Evolutionary conservation across 805 yeast species (phyloP).

Genomic region (Schwanniomyces pseudopolymorphus): DNA sequence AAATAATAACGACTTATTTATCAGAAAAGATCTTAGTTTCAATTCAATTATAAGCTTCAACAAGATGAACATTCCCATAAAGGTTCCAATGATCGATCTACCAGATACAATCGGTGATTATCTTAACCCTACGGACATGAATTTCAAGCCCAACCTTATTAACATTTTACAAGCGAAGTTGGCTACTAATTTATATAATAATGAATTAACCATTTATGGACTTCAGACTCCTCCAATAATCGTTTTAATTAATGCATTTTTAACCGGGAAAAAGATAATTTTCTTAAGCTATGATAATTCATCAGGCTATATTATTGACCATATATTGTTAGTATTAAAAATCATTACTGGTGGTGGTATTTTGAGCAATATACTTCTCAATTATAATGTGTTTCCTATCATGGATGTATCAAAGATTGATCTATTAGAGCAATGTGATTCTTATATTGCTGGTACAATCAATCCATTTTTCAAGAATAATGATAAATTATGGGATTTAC

Average conservation of each 20-base stretch:
- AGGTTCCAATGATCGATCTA: slow-evolving; percentile 39
- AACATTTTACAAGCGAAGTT: slow-evolving; percentile 35
- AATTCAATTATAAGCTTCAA: slow-evolving; percentile 38
- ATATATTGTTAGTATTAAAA: slow-evolving; percentile 38
- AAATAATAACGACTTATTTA: slow-evolving; percentile 34
- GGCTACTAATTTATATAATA: slow-evolving; percentile 33
- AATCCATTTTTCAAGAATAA: slow-evolving; percentile 62
- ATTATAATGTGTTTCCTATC: slow-evolving; percentile 53
- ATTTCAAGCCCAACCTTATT: slow-evolving; percentile 38
- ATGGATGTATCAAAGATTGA: slow-evolving; percentile 62
- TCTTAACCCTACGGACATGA: slow-evolving; percentile 44
- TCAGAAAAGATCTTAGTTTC: slow-evolving; percentile 43
- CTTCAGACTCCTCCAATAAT: slow-evolving; percentile 48
- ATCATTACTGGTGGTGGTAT: slow-evolving; percentile 45
- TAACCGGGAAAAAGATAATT: slow-evolving; percentile 41
- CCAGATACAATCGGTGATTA: slow-evolving; percentile 47
- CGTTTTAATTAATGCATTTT: slow-evolving; percentile 34
- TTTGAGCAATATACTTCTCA: slow-evolving; percentile 36
- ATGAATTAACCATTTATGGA: slow-evolving; percentile 55
- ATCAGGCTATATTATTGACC: slow-evolving; percentile 41
- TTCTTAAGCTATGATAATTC: slow-evolving; percentile 40
- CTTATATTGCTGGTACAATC: slow-evolving; percentile 63
- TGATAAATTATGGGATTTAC: slow-evolving; percentile 57
- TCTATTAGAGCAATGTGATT: slow-evolving; percentile 38
- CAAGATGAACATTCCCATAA: slow-evolving; percentile 45